Base-by-base conservation (phyloP, 441 rosid genomes). In the Viola pubescens region DNA sequence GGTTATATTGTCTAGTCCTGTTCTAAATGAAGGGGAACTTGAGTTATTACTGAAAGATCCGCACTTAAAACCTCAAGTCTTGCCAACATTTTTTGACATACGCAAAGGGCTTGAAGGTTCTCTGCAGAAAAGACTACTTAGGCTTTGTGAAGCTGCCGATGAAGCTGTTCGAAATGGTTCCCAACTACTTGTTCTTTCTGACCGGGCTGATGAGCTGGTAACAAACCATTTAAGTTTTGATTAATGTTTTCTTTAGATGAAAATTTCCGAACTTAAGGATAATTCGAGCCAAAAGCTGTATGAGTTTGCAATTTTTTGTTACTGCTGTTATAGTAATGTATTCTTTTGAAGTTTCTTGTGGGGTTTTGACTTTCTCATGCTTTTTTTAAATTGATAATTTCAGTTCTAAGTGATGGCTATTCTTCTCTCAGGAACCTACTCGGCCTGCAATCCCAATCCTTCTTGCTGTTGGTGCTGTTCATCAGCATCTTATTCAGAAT, bases 401-500 rank as follows among this genome's bases (percentile, higher is more conserved):
- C 45, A 41, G 16, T 56, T 26, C 59, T 65, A 37, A 39, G 50
- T 61, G 47, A 39, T n/a, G 51, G 49, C 59, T 70, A 67, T 59
- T 40, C 52, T 45, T 48, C 34, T 62, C 64, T 60, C 78, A 94
- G 99, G 95, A 90, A 73, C 84, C 97, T 47, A 90, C 97, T 19
- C 70, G 90, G 52, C 97, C 97, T 73, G 82, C 94, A 65, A 75
- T 94, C 50, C 99, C 99, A 11, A 84, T 94, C 67, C 87, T 94
- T 75, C 87, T 94, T 75, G 97, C 99, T 63, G 97, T 94, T 66
- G 97, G 97, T 19, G 91, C 99, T 57, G 91, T 94, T 64, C 99
- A 90, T 79, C 99, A 94, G 70, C 99, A 94, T 85, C 99, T 94
- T 71, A 90, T 94, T 75, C 90, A 90, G 73, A 94, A 94, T 70